Evolutionary conservation across 2,329 filamentous ascomycete genomes (phyloP), one percentile per base, ranked within the genome.

Genomic region (Clonostachys solani): DNA sequence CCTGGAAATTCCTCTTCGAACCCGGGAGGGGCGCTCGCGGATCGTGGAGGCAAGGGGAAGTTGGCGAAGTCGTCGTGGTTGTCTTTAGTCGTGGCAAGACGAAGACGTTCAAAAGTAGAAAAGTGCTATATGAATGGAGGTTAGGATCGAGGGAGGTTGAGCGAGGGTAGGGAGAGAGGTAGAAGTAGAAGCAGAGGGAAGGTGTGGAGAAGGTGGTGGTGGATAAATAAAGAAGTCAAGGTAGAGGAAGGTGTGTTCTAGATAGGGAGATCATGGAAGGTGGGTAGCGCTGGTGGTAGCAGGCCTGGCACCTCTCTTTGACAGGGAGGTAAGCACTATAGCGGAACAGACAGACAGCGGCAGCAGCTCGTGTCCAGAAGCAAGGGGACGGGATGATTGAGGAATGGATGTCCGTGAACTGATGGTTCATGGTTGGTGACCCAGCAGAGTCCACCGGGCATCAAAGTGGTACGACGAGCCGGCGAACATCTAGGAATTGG

Each of bases 81-180:
- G 38, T 35, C 29, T 29, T 18, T 13, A 15, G 18, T 10, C 44
- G n/a, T 35, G 36, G 41, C 36, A 38, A 38, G 36, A n/a, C 36
- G 36, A 38, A 38, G 36, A 18, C 36, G 36, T 18, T 38, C 36
- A n/a, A 38, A n/a, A n/a, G 36, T 7, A n/a, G 36, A 38, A 38
- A 38, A 38, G 36, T 38, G 41, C 33, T 37, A 34, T 16, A 18
- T 43, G 40, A 36, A 44, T 33, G 42, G 46, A 42, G n/a, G 46
- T 44, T 23, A 42, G 35, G 37, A 35, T 23, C 23, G 37, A 38
- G 47, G n/a, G 12, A 19, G 18, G 33, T 45, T 45, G 29, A 37
- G n/a, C 7, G 19, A n/a, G 42, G 42, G 42, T 33, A 35, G 43
- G 23, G 17, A 37, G n/a, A n/a, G n/a, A 29, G 40, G 40, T 19